A percentile compares a stretch with the other conserved stretches of the same genome.
Conservation (phyloP, 768 basidiomycete species). For the Asterophora lycoperdoides region DNA sequence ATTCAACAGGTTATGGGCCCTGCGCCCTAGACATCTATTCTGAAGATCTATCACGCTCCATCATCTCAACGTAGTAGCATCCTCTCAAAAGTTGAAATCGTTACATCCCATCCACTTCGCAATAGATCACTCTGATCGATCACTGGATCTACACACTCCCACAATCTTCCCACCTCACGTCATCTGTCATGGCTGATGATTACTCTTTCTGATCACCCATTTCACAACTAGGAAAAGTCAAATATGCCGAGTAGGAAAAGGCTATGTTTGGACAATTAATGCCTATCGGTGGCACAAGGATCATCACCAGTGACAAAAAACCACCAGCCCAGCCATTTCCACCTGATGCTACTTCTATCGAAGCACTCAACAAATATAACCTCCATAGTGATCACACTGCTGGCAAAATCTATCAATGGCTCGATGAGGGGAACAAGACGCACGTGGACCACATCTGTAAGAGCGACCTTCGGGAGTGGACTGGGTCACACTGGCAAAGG, state of each 20-base stretch:
- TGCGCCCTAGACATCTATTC: neutral
- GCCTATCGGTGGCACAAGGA: neutral
- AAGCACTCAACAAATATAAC: neutral
- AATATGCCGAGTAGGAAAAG: no score
- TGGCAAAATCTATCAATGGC: no score
- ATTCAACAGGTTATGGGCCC: neutral
- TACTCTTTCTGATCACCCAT: neutral
- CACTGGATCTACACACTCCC: neutral
- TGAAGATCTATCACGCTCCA: neutral
- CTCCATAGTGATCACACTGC: no score
- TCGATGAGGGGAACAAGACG: conserved; percentile 1
- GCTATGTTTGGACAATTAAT: no score
- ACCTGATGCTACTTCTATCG: neutral
- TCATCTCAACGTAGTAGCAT: neutral
- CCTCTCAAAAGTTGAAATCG: neutral
- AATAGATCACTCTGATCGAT: no score
- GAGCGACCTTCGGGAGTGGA: no score
- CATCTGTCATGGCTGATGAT: neutral
- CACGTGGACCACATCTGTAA: conserved; percentile 2
- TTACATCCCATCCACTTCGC: no score
- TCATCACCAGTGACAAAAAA: neutral
- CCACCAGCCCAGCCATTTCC: neutral
- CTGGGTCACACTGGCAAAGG: no score
- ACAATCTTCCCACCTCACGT: neutral
- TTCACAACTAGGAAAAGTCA: no score